These are phyloP conservation scores for Cercospora beticola DNA, from an alignment of 2,329 filamentous ascomycete genomes.

Conservation along the genomic window DNA sequence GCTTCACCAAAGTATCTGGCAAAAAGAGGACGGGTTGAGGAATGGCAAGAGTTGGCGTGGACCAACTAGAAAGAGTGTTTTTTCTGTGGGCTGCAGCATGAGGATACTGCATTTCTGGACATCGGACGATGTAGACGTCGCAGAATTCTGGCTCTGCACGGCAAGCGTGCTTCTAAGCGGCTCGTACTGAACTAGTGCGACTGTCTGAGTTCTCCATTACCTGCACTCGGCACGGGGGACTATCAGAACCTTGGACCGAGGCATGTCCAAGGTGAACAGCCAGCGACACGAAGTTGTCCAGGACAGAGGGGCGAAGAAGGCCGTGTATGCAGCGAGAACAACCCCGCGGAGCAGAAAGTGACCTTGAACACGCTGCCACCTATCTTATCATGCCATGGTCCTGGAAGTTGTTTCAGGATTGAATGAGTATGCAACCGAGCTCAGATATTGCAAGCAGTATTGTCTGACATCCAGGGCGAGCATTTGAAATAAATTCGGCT, in stretches of 20 bases:
- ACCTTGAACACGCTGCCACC: background rate
- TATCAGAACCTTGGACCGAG: background rate
- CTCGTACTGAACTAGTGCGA: background rate
- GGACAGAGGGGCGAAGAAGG: background rate
- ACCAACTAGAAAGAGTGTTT: background rate
- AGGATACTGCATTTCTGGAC: background rate
- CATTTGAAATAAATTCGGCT: background rate
- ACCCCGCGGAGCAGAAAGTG: background rate
- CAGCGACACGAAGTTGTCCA: background rate
- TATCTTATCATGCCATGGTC: background rate
- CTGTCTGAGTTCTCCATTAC: background rate
- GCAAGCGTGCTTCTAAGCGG: background rate
- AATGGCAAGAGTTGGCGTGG: background rate
- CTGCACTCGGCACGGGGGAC: background rate
- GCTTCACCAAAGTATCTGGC: slow-evolving; percentile 42
- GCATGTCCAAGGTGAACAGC: background rate
- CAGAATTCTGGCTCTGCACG: background rate
- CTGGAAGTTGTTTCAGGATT: background rate
- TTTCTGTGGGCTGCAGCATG: background rate
- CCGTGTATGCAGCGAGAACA: background rate
- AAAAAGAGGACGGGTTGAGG: slow-evolving; percentile 37
- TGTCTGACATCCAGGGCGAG: background rate
- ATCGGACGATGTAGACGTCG: background rate
- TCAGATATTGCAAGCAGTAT: background rate
- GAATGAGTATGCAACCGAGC: background rate